Conservation (phyloP, 495 filamentous ascomycete genomes). For the Penicillium bovifimosum region DNA sequence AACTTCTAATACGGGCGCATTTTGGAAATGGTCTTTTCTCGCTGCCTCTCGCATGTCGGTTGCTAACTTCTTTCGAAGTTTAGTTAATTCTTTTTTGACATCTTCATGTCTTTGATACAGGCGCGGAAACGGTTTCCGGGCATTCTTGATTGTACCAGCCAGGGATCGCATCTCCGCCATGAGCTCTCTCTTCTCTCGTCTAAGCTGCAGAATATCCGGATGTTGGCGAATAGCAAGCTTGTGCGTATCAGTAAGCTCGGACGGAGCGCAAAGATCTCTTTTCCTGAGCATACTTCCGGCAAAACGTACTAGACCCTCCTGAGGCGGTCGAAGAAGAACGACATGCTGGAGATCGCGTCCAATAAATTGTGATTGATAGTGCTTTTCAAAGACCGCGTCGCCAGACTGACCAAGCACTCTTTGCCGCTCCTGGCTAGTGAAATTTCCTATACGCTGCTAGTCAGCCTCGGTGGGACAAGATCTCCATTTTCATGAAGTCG, state of each 20-base stretch:
- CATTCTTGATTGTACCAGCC: slow-evolving; percentile 21
- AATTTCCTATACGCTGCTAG: slow-evolving; percentile 5
- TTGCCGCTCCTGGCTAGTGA: slow-evolving; percentile 28
- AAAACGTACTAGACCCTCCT: slow-evolving; percentile 17
- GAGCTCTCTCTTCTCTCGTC: slow-evolving; percentile 27
- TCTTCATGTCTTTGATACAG: slow-evolving; percentile 22
- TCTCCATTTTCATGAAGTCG: background rate
- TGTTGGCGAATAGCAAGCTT: slow-evolving; percentile 22
- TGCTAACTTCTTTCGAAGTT: slow-evolving; percentile 20
- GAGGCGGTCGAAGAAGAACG: slow-evolving; percentile 21
- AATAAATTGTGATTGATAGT: slow-evolving; percentile 30
- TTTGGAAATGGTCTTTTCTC: slow-evolving; percentile 29
- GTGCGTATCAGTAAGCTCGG: slow-evolving; percentile 22
- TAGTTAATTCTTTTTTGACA: slow-evolving; percentile 18
- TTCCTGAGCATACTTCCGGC: slow-evolving; percentile 25
- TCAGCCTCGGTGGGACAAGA: background rate
- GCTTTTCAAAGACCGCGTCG: slow-evolving; percentile 25
- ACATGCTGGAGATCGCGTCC: slow-evolving; percentile 22
- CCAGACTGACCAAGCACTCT: slow-evolving; percentile 28
- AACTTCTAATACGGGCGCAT: slow-evolving; percentile 22
- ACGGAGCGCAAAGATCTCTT: slow-evolving; percentile 17
- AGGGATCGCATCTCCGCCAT: slow-evolving; percentile 26
- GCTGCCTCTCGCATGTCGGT: slow-evolving; percentile 21
- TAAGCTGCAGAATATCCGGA: slow-evolving; percentile 20
- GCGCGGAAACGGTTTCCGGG: slow-evolving; percentile 17